These are phyloP conservation scores for Epicoccum nigrum DNA, from an alignment of 2,329 filamentous ascomycete species.

Conservation along the genomic window DNA sequence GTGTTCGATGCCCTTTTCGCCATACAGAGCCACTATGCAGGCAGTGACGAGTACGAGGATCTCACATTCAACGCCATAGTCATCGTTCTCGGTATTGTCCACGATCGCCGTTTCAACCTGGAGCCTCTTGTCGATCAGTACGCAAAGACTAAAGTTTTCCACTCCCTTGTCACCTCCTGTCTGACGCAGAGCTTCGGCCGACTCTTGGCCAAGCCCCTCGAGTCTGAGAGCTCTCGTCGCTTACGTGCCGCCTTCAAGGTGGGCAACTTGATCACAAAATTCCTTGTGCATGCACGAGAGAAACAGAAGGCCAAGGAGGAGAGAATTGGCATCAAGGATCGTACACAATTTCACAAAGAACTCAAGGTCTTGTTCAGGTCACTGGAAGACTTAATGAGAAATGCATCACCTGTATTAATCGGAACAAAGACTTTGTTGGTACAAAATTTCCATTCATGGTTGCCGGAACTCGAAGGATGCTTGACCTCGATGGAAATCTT, in stretches of 20 bases:
- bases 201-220: conserved; percentile 79
- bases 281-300: conserved; percentile 86
- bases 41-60: conserved; percentile 90
- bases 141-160: conserved; percentile 86
- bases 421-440: conserved; percentile 94
- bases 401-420: conserved; percentile 80
- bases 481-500: conserved; percentile 84
- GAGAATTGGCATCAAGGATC: conserved; percentile 79
- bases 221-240: conserved; percentile 81
- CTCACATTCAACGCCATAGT: conserved; percentile 90
- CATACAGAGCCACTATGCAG: conserved; percentile 88
- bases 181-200: conserved; percentile 85
- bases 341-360: conserved; percentile 79
- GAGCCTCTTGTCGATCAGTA: conserved; percentile 91
- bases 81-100: conserved; percentile 87
- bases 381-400: conserved; percentile 87
- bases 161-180: conserved; percentile 88
- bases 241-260: conserved; percentile 94
- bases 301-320: conserved; percentile 90
- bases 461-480: conserved; percentile 84
- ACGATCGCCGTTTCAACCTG: conserved; percentile 91
- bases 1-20: conserved; percentile 92
- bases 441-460: conserved; percentile 95
- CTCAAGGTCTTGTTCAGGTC: conserved; percentile 87
- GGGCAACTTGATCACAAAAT: conserved; percentile 88